Evolutionary conservation across 2,329 filamentous ascomycete genomes (phyloP).

Genomic region (Penicillium freii): DNA sequence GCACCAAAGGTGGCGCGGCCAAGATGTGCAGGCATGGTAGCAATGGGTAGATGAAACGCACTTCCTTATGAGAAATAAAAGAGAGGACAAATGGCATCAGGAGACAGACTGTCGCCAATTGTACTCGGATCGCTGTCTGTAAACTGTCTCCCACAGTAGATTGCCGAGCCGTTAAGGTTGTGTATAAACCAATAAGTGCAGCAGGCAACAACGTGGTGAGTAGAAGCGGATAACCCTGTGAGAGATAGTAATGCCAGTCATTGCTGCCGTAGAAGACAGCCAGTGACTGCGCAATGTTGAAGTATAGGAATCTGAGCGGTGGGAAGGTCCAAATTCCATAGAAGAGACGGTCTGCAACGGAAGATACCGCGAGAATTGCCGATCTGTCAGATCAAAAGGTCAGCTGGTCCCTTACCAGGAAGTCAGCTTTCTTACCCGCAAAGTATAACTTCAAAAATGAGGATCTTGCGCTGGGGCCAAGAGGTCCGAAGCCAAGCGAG

Average conservation of each 20-base stretch:
- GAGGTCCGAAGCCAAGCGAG: constrained; percentile 50
- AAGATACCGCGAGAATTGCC: constrained; percentile 61
- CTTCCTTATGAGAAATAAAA: constrained; percentile 88
- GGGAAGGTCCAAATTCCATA: constrained; percentile 88
- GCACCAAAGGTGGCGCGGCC: constrained; percentile 63
- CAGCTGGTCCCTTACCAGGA: constrained; percentile 1
- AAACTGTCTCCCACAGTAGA: constrained; percentile 33
- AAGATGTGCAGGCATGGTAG: constrained; percentile 83
- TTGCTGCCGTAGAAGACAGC: constrained; percentile 92
- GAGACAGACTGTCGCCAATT: constrained; percentile 59
- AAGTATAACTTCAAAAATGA: constrained; percentile 63
- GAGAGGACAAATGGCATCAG: constrained; percentile 66
- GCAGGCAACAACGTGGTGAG: constrained; percentile 83
- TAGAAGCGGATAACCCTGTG: constrained; percentile 83
- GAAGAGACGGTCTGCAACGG: constrained; percentile 70
- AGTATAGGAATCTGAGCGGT: constrained; percentile 79
- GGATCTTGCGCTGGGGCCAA: constrained; percentile 47
- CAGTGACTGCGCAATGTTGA: constrained; percentile 84
- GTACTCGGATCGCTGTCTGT: constrained; percentile 46
- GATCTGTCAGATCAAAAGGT: constrained; percentile 39
- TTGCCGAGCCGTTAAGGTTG: constrained; percentile 43
- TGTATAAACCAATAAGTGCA: constrained; percentile 62
- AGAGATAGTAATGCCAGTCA: constrained; percentile 87
- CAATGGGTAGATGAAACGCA: constrained; percentile 92
- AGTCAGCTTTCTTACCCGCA: constrained; percentile 50